Base-by-base conservation (phyloP, 1,284 basidiomycete genomes). In the Malassezia japonica region DNA sequence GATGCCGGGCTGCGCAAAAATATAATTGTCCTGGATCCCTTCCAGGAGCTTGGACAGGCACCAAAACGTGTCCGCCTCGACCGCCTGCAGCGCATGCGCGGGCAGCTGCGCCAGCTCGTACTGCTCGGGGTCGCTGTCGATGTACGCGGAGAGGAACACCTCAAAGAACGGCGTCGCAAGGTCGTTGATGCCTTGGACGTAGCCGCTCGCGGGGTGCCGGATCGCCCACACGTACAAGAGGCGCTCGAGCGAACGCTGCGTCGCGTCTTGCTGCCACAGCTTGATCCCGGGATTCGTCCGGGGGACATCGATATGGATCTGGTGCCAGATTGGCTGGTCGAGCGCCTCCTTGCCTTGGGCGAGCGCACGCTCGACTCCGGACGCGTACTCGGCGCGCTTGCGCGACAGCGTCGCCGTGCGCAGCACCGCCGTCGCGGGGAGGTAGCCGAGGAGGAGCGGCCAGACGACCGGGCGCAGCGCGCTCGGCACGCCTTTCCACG, bases 401-500 rank as follows among this genome's bases (percentile, higher is more conserved):
- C 91, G 80, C 28, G 82, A 79, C 13, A 98, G 78, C 0, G 86
- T 87, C 0, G 82, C 76, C 15, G 82, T 71, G 9, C 92, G 84
- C 1, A 86, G 77, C n/a, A 84, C 81, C 3, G 81, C 80, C 1
- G 87, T 84, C 8, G 92, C 77, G 0, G 94, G 92, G 18, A 95
- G 80, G 74, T 98, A 96, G 31, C 69, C 69, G 36, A 98, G 80
- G 28, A 99, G 79, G 50, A 96, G 78, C 68, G 89, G 89, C 94
- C 94, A 99, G 12, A 85, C 86, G 64, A 94, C 80, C 0, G 91
- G 87, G 34, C 94, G 80, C 20, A 99, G 78, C 64, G 90, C 86
- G 41, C 76, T 73, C 1, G 94, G 92, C 16, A 96, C 84, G 15
- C 94, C 94, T 42, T 85, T 85, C 92, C 92, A 99, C n/a, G 90